Evolutionary conservation across 768 basidiomycete species (phyloP), one percentile per base, ranked within the genome.

Genomic region (Flagelloscypha sp.): DNA sequence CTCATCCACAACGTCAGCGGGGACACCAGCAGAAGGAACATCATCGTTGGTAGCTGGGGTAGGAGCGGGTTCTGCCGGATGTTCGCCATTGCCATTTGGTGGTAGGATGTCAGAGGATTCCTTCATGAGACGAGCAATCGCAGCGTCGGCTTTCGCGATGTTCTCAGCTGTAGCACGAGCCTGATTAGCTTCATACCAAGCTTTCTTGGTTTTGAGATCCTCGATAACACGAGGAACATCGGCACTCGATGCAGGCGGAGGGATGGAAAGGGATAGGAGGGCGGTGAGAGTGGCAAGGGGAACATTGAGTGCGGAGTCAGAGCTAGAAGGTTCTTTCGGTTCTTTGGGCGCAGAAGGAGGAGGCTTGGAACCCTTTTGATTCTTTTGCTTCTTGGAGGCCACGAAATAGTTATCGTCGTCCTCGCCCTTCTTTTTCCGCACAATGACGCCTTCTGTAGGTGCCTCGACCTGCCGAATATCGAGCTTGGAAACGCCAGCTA

Each of bases 161-260:
- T 86, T 85, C 51, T 86, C 84, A 4, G 74, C 71, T 2, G 87
- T 89, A 43, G 72, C 74, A 16, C 76, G 76, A 18, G 72, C 74
- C 58, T 93, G 90, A 62, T 98, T 98, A 21, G 86, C 93, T 55
- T 84, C 79, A 50, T 78, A 95, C 90, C 92, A 98, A 16, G 79
- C 70, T 65, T 92, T 92, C 72, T 98, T 99, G 33, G 76, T 86
- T 58, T 84, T 84, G 39, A 99, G 70, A 55, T 95, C 87, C 51
- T 87, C 84, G 38, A 98, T 68, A 30, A 89, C 76, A 35, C 88
- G 84, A 36, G 79, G 72, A 22, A 92, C 71, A 44, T 99, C 93
- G 5, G 69, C 63, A 27, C 70, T 57, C 8, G 81, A 80, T 12
- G 76, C 68, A 0, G 95, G 95, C 17, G 92, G 86, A 17, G 90